Conservation (phyloP, 495 filamentous ascomycete species). For the Bathelium albidoporum region DNA sequence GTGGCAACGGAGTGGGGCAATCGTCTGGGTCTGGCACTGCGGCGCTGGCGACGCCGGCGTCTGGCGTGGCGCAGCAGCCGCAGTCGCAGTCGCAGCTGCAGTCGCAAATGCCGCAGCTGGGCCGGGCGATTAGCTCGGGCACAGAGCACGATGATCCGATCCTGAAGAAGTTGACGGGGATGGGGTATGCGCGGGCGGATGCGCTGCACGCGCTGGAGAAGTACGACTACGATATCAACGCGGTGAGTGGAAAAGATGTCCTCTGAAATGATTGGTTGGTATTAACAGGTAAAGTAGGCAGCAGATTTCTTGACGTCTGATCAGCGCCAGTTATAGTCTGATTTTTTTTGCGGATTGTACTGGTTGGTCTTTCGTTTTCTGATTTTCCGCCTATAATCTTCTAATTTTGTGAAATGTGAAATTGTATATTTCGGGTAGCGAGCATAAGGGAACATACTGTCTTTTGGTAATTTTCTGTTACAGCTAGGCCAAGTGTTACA, state of each 20-base stretch:
- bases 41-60: neutral
- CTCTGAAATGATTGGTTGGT: neutral
- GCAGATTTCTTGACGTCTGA: constrained; percentile 25
- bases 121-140: constrained; percentile 60
- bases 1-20: too few species aligned
- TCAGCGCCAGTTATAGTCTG: neutral
- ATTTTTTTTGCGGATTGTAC: neutral
- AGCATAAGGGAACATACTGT: neutral
- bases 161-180: constrained; percentile 75
- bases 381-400: neutral
- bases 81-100: constrained; percentile 5
- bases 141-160: constrained; percentile 84
- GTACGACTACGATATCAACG: constrained; percentile 89
- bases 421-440: neutral
- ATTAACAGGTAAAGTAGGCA: constrained; percentile 16
- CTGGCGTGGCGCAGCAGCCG: too few species aligned
- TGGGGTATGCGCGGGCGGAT: constrained; percentile 76
- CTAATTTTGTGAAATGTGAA: neutral
- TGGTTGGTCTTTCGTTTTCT: neutral
- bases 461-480: neutral
- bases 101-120: constrained; percentile 29
- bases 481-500: neutral
- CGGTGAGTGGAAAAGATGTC: constrained; percentile 47
- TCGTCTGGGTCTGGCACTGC: neutral
- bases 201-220: constrained; percentile 83